Base-by-base conservation (phyloP, 31 red algal genomes). In the Endocladia muricata region DNA sequence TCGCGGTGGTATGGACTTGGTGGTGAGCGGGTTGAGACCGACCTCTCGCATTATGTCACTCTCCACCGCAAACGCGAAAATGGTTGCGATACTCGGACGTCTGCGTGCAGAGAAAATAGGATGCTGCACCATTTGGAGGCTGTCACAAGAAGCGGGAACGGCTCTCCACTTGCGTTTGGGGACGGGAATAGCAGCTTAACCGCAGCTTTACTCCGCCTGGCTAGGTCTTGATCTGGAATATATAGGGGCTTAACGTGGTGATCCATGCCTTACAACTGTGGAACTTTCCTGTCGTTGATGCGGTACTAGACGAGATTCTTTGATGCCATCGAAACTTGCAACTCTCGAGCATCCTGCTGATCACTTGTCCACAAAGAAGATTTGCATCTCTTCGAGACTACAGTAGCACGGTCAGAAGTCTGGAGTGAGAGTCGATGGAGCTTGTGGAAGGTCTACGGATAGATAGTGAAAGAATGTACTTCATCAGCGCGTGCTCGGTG, bases 381-480 rank as follows among this genome's bases (percentile, higher is more conserved):
- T 61, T 61, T n/a, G 11, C 51, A 23, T 11, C 15, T 32, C 28
- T 8, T 22, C 1, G 73, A 26, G 55, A 57, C 28, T 0, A 62
- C 23, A 25, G 19, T 9, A 23, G 9, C 31, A 64, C 31, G 55
- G 6, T 19, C 34, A 29, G 15, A 36, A 17, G 22, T 28, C 8
- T 6, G 21, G 0, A 11, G n/a, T 8, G 5, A 32, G 62, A 64
- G 54, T 26, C 25, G 32, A 63, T 3, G 36, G 35, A 0, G 25
- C 19, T 25, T 17, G 68, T 79, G 76, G 22, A 58, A 3, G 55
- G 43, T 9, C 6, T 79, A 11, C 68, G 59, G 59, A 32, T 79
- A 22, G 76, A 67, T 61, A 36, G 26, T 11, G 39, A 79, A 15
- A 17, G 76, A 29, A 61, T 13, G 25, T 79, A 66, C 34, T 68